A percentile compares a stretch with the other conserved stretches of the same genome.
Conservation (phyloP, 2,329 filamentous ascomycete genomes). For the Westerdykella aurantiaca region DNA sequence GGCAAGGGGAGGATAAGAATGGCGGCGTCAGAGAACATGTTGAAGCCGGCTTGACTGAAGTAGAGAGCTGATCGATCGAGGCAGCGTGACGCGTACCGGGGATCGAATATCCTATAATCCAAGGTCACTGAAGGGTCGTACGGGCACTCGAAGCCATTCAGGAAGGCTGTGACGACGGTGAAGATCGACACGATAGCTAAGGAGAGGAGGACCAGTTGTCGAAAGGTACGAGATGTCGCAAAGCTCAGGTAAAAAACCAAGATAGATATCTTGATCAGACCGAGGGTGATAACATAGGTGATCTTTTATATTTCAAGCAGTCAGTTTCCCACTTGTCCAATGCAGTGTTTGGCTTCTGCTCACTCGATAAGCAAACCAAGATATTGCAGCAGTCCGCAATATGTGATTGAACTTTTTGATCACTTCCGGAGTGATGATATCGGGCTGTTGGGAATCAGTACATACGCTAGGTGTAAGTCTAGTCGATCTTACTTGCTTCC, state of each 20-base stretch:
- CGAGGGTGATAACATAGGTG: conserved; percentile 18
- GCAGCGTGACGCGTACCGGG: conserved; percentile 8
- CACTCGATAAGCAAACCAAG: neutral
- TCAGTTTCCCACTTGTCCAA: neutral
- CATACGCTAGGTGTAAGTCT: neutral
- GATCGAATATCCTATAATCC: conserved; percentile 10
- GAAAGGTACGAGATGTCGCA: conserved; percentile 18
- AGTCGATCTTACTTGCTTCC: neutral
- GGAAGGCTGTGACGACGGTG: conserved; percentile 11
- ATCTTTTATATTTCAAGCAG: conserved; percentile 8
- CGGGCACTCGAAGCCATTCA: conserved; percentile 20
- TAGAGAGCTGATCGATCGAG: conserved; percentile 13
- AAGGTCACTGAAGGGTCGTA: conserved; percentile 11
- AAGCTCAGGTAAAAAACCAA: conserved; percentile 22
- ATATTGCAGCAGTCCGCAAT: neutral
- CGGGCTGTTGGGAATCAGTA: neutral
- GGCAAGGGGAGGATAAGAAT: conserved; percentile 22
- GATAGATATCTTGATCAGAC: conserved; percentile 23
- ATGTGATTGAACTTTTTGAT: neutral
- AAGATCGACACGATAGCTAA: conserved; percentile 10
- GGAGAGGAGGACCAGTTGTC: conserved; percentile 12
- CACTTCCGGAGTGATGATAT: neutral
- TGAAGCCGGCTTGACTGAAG: conserved; percentile 18
- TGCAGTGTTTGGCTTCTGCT: neutral
- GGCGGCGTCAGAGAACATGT: conserved; percentile 19